Evolutionary conservation across 2,329 filamentous ascomycete species (phyloP).

Genomic region (Penicillium frequentans): DNA sequence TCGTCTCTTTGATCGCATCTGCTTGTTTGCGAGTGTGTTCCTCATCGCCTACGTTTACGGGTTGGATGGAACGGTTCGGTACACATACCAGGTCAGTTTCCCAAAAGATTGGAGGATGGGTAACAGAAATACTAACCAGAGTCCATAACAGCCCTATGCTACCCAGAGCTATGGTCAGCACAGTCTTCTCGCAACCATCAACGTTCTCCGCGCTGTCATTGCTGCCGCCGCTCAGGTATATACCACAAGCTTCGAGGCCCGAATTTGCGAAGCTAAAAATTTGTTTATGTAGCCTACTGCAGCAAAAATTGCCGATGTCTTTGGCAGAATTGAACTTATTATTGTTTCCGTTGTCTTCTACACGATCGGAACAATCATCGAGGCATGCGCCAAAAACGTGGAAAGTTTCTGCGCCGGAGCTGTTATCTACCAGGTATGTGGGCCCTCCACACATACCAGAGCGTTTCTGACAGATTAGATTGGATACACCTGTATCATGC

Average conservation of each 20-base stretch:
- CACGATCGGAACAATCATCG: conserved; percentile 56
- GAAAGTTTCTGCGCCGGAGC: conserved; percentile 58
- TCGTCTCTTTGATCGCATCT: conserved; percentile 53
- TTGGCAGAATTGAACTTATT: conserved; percentile 62
- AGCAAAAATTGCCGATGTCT: conserved; percentile 63
- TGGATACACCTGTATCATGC: conserved; percentile 62
- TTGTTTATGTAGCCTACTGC: conserved; percentile 50
- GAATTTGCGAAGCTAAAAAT: background rate
- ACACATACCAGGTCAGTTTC: conserved; percentile 47
- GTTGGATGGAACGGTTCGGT: conserved; percentile 58
- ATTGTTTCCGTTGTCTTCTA: conserved; percentile 59
- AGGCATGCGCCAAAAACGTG: conserved; percentile 53
- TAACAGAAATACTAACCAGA: background rate
- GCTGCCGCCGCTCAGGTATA: conserved; percentile 56
- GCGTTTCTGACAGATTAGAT: conserved; percentile 34
- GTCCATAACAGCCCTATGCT: conserved; percentile 49
- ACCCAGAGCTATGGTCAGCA: conserved; percentile 54
- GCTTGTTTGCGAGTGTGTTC: conserved; percentile 63
- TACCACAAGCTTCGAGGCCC: background rate
- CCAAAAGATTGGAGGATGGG: background rate
- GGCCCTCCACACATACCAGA: background rate
- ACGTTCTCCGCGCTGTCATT: conserved; percentile 59
- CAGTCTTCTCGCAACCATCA: conserved; percentile 59
- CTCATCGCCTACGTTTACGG: conserved; percentile 65
- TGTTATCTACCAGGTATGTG: conserved; percentile 49